phyloP scores from a whole-genome alignment of 148 eudicot genomes.

The Silene conica region DNA sequence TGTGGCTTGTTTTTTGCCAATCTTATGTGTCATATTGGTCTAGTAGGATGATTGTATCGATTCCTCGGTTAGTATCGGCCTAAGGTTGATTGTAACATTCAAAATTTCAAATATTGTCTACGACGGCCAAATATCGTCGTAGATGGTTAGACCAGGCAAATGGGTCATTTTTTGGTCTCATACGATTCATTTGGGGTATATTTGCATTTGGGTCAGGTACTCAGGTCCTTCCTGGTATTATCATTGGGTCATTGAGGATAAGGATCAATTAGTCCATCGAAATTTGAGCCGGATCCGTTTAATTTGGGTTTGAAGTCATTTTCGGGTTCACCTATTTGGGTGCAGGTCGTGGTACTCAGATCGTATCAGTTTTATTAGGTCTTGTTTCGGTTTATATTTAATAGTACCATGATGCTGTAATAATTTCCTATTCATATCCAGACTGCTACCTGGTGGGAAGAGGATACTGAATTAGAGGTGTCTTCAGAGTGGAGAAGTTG shows the following conservation, averaged over 20 bases:
- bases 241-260: too few relatives aligned
- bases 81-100: not conserved
- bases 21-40: not conserved
- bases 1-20: not conserved
- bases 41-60: not conserved
- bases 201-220: not conserved
- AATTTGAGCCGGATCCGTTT: not conserved
- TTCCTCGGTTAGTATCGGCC: not conserved
- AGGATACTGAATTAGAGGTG: constrained; percentile 24
- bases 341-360: not conserved
- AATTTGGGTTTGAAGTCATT: not conserved
- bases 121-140: not conserved
- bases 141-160: not conserved
- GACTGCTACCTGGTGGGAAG: constrained; percentile 42
- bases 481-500: constrained; percentile 39
- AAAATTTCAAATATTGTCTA: not conserved
- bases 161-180: not conserved
- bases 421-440: constrained; percentile 8
- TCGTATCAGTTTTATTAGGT: not conserved
- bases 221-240: too few relatives aligned
- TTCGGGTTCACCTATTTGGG: not conserved
- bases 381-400: not conserved
- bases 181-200: not conserved
- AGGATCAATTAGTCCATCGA: not conserved
- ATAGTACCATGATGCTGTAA: not conserved